Evolutionary conservation across 768 basidiomycete genomes (phyloP).

Genomic region (Dentipellis sp.): DNA sequence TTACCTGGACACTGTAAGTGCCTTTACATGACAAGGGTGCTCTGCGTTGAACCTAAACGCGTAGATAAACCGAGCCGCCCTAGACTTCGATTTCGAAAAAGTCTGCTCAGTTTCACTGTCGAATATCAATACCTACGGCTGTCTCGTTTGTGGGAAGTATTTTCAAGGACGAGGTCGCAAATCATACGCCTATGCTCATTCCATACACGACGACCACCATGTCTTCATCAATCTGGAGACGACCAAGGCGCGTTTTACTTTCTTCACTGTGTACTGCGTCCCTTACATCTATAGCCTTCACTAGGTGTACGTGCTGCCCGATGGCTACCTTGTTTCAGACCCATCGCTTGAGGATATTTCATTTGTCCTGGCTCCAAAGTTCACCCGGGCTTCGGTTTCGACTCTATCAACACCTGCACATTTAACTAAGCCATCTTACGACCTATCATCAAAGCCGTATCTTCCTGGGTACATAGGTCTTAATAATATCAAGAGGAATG

Average conservation of each 20-base stretch:
- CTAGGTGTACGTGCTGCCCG: conserved; percentile 94
- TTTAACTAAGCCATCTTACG: conserved; percentile 71
- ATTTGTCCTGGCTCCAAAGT: conserved; percentile 83
- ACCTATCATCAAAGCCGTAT: conserved; percentile 75
- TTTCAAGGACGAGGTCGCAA: conserved; percentile 94
- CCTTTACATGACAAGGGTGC: conserved; percentile 10
- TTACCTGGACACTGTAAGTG: conserved; percentile 86
- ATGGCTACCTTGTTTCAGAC: conserved; percentile 94
- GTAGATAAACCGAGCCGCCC: conserved; percentile 81
- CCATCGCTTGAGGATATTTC: conserved; percentile 95
- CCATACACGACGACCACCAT: conserved; percentile 96
- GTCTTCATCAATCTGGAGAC: conserved; percentile 96
- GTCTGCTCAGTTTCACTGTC: conserved; percentile 94
- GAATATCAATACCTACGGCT: conserved; percentile 97
- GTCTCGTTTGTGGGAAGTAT: conserved; percentile 96
- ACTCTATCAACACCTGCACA: conserved; percentile 49
- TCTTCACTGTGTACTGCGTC: conserved; percentile 4
- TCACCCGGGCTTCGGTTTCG: conserved; percentile 50
- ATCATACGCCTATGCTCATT: conserved; percentile 93
- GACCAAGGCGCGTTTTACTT: conserved; percentile 57
- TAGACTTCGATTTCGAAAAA: conserved; percentile 99
- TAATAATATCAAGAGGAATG: conserved; percentile 96
- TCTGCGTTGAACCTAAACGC: background rate
- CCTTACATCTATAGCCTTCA: background rate
- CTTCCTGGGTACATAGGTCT: conserved; percentile 90